These are phyloP conservation scores for Solanum appendiculatum DNA, from an alignment of 257 asterid genomes.

Conservation along the genomic window DNA sequence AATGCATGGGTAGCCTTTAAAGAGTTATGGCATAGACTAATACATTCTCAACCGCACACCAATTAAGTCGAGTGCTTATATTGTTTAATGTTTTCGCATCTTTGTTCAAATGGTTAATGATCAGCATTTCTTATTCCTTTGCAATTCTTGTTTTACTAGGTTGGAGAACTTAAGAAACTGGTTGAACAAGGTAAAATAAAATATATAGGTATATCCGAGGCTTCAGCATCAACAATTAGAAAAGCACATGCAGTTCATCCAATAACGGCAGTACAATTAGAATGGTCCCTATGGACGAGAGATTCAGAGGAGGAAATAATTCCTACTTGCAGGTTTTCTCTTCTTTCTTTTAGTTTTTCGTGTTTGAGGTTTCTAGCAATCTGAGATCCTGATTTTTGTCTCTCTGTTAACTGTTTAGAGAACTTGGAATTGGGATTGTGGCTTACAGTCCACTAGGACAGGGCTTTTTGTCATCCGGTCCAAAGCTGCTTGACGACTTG, in stretches of 20 bases:
- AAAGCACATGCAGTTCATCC: conserved; percentile 77
- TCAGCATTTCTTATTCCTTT: neutral
- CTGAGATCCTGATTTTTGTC: neutral
- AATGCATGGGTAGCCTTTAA: neutral
- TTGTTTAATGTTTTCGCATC: neutral
- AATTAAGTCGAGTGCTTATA: neutral
- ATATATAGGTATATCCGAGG: conserved; percentile 68
- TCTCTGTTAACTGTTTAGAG: conserved; percentile 10
- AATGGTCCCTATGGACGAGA: conserved; percentile 72
- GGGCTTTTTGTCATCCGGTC: conserved; percentile 39
- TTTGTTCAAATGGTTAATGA: neutral
- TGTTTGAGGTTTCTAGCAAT: neutral
- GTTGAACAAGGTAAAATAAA: conserved; percentile 71
- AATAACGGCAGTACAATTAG: conserved; percentile 52
- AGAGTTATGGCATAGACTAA: neutral
- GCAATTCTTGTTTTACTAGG: conserved; percentile 11
- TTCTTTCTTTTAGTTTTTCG: neutral
- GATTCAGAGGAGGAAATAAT: conserved; percentile 53
- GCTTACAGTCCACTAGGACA: conserved; percentile 47
- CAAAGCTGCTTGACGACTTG: conserved; percentile 20
- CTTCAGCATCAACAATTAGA: conserved; percentile 59
- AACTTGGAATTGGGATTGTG: conserved; percentile 48
- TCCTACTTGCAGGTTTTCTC: conserved; percentile 48
- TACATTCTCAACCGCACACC: neutral
- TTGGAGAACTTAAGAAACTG: conserved; percentile 72